Evolutionary conservation across 768 basidiomycete genomes (phyloP), one percentile per base, ranked within the genome.

Genomic region (Boletus patriciae): DNA sequence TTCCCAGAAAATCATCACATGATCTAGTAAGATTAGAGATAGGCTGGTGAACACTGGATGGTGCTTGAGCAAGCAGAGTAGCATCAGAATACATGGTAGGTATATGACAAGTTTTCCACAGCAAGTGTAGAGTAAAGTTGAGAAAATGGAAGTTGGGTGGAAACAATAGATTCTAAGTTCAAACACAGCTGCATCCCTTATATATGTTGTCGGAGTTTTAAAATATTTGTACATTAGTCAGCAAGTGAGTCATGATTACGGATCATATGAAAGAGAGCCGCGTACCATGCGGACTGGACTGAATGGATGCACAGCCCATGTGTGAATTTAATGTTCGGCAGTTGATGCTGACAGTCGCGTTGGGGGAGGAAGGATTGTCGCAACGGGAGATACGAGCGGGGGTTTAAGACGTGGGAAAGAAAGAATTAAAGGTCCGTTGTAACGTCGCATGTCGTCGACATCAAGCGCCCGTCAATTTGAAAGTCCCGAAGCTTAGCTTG

Each of bases 391-490:
- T 44, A 36, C 10, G 21, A 31, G 43, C 49, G 49, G 43, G 7
- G 49, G 46, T 34, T 27, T 55, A 46, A 31, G 34, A 55, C 36
- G 57, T 57, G 66, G 34, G 57, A 66, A 46, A 37, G 57, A 66
- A 46, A 52, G 4, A 40, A 60, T 37, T 56, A 68, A 21, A 34
- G 66, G 66, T 66, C 41, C n/a, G 53, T 57, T 41, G 44, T n/a
- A 44, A 40, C 2, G n/a, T 18, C 42, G 50, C 40, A 27, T 10
- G 5, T 31, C 11, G 29, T n/a, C n/a, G n/a, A 46, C 10, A 46
- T 43, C 18, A 50, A 44, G 42, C 53, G 31, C 57, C 54, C 19
- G 44, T 31, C 47, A 66, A 66, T 66, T 66, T 66, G 66, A 66
- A 66, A 68, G 65, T 34, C 7, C 16, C 50, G 36, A 58, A 66